Evolutionary conservation across 2,329 filamentous ascomycete genomes (phyloP), one percentile per base, ranked within the genome.

Genomic region (Pseudogymnoascus sp.): DNA sequence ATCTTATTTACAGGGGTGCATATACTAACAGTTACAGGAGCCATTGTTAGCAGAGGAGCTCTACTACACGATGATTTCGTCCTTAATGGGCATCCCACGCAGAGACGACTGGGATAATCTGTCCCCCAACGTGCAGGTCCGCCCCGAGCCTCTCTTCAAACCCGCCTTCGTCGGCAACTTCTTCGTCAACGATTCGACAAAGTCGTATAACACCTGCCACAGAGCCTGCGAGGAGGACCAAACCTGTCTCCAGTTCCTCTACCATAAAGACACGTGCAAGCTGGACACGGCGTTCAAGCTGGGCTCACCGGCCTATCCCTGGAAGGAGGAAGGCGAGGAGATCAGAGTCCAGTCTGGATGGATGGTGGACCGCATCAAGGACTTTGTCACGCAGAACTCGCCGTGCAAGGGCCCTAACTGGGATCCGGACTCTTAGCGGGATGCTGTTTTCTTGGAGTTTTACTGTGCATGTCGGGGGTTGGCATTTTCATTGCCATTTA

Each of bases 71-170:
- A 78, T 84, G 64, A 77, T 84, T 63, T 75, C 72, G 1, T 78
- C 77, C 1, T 75, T 78, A 28, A 72, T 83, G 43, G 23, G 16
- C 66, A 71, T 75, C 31, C 67, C 73, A 3, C 69, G 71, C 38
- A 77, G 79, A 14, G 74, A 79, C 7, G 75, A 82, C 60, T 84
- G 82, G 82, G 78, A 84, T 69, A 84, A 84, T 67, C 67, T 79
- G 3, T 79, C 81, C 3, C 77, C 82, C 25, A 79, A 81, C 59
- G 73, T 74, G 9, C 79, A 77, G 66, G 82, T 80, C 66, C 71
- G 77, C 63, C 77, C 72, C 53, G 77, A 70, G 12, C 69, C 73
- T 0, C 66, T 79, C 9, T 78, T 82, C 69, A 77, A 75, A 59
- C 70, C 74, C 4, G 81, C 80, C 2, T 79, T 81, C 71, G 14